Base-by-base conservation (phyloP, 176 grass and related monocot species). In the Ensete glaucum region DNA sequence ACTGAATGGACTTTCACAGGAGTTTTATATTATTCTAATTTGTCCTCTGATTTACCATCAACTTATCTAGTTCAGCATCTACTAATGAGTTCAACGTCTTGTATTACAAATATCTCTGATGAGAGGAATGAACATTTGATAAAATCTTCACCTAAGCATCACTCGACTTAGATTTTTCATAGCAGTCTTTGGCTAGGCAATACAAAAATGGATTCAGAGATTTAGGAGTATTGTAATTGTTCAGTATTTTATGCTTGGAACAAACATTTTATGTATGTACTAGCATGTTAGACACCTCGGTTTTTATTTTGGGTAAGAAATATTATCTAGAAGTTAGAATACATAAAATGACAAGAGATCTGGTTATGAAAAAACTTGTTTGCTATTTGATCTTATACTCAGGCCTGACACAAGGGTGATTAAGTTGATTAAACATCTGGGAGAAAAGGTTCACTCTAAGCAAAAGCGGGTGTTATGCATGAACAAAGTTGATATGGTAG, bases 401-500 rank as follows among this genome's bases (percentile, higher is more conserved):
- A 98, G 94, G 71, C 88, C 88, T 78, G 94, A 98, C 73, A 78
- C 24, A 2, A 83, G 94, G 84, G 94, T 98, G 26, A 82, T 86
- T 73, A 93, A 89, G 73, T 88, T 98, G 71, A 89, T 98, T 80
- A 87, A 85, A 86, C 82, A 76, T 72, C 77, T 98, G 56, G 94
- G 90, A 70, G 51, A 81, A n/a, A 83, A 93, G 78, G 77, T 82
- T 48, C 81, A 85, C 52, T 82, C 90, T 80, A 83, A 85, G 57
- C 90, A 98, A 84, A 91, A 90, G 78, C 88, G 94, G 64, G 80
- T 98, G 72, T 87, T 98, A 79, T 98, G 94, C 86, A 93, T 98
- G 94, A 98, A 98, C 77, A 98, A 98, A 78, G 80, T 98, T 78
- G 94, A 98, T 57, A 79, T 98, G 12, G 80, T 98, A 12, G 74